These are phyloP conservation scores for Dryas drummondii DNA, from an alignment of 306 rosid genomes.

Conservation along the genomic window DNA sequence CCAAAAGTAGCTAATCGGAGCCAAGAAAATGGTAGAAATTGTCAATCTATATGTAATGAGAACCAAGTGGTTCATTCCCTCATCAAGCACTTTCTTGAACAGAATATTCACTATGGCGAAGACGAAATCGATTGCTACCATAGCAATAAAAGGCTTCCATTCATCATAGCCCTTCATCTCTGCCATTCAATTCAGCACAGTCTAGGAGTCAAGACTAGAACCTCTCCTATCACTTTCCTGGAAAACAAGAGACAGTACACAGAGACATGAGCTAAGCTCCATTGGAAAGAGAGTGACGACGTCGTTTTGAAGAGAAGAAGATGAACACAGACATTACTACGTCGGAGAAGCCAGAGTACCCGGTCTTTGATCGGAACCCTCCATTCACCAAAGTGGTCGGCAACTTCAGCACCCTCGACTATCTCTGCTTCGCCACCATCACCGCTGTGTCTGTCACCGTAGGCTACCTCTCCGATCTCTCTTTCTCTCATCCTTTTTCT, in stretches of 20 bases:
- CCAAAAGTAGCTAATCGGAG: conserved; percentile 63
- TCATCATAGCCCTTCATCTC: conserved; percentile 47
- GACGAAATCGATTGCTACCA: conserved; percentile 66
- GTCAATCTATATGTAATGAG: conserved; percentile 70
- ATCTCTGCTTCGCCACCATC: conserved; percentile 79
- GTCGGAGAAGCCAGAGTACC: conserved; percentile 80
- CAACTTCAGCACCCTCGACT: conserved; percentile 79
- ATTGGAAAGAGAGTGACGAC: too few relatives aligned
- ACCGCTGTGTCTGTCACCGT: conserved; percentile 93
- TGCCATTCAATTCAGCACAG: conserved; percentile 14
- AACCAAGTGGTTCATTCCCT: conserved; percentile 89
- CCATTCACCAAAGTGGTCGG: conserved; percentile 85
- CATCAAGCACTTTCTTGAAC: conserved; percentile 76
- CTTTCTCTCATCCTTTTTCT: too few relatives aligned
- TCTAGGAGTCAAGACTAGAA: neutral
- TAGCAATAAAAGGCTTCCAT: conserved; percentile 77
- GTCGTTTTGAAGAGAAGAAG: too few relatives aligned
- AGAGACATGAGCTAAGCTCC: too few relatives aligned
- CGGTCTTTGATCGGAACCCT: conserved; percentile 91
- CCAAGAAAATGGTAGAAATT: conserved; percentile 69
- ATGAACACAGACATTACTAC: conserved; percentile 20
- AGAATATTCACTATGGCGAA: conserved; percentile 76
- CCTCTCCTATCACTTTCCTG: too few relatives aligned
- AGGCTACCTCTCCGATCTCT: too few relatives aligned
- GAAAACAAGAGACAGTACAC: too few relatives aligned